Evolutionary conservation across 805 yeast genomes (phyloP), one percentile per base, ranked within the genome.

Genomic region (Candida hungchunana): DNA sequence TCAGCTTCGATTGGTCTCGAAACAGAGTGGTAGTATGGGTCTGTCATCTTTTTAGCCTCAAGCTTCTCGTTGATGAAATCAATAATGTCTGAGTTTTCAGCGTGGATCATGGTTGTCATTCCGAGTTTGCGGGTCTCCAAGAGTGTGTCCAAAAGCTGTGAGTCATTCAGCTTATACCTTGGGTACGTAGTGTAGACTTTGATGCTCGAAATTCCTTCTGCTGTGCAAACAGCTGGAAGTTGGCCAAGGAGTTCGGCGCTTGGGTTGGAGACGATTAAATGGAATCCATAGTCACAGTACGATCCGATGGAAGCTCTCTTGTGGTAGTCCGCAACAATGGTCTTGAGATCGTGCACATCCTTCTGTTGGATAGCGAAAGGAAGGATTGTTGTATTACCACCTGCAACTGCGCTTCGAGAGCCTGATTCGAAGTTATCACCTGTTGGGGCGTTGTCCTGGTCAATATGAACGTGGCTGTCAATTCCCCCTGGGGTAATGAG

Each of bases 401-500:
- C 77, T 18, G 67, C 68, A 17, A 69, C 56, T 1, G 74, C 73
- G 37, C 68, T 60, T 46, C 64, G 56, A 0, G 75, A 59, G 3
- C 72, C 75, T 4, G 64, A 48, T 31, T 61, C 67, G 42, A 69
- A 67, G 14, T 61, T 63, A 42, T 70, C 77, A 26, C 71, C 70
- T 2, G 66, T 59, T 5, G 67, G 59, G 12, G 62, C 57, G 25
- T 60, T 55, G 6, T 63, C 64, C 45, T 71, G 73, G 26, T 67
- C 64, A 14, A 71, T 43, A 36, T 71, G 77, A 18, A 69, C 73
- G 46, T 71, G 76, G 1, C 71, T 59, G 45, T 71, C 77, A 25
- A 71, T 63, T 5, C 75, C 76, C 30, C 76, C 76, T 2, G 77
- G 77, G 2, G 73, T 70, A 19, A 71, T 62, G 37, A 49, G 60